Base-by-base conservation (phyloP, 345 rosid genomes). In the Salix viminalis region DNA sequence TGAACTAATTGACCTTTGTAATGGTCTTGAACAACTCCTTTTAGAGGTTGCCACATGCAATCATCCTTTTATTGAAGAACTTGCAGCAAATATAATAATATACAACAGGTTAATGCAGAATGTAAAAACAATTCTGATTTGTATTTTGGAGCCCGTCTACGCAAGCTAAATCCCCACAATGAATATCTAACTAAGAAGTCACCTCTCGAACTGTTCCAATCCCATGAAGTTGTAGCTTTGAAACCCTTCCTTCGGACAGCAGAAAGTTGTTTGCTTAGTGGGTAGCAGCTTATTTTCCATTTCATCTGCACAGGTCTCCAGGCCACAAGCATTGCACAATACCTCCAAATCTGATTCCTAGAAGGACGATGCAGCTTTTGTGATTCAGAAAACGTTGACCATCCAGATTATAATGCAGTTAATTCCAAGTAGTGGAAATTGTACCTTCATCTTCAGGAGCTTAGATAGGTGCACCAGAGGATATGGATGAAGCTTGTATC, bases 401-500 rank as follows among this genome's bases (percentile, higher is more conserved):
- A 67, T 7, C 37, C n/a, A 44, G 36, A 28, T 23, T n/a, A 36
- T 21, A 62, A 30, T 62, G 73, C 62, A 44, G 61, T 26, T 64
- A 72, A 39, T 62, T 54, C 26, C 50, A 62, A 19, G 61, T 9
- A 11, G 16, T 65, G 50, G 68, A 37, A 66, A 41, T 8, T 56
- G 46, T 84, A 91, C 97, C 94, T 87, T 84, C 97, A 95, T 90
- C 85, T 81, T 82, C 86, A 94, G 78, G 52, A 88, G 84, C 69
- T 83, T 84, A 32, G 99, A 92, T 72, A 94, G 69, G 36, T 76
- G 89, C 1, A 67, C 13, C 71, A 92, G 75, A 46, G 96, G 95
- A 86, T 90, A 95, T 1, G 99, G 99, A 79, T 95, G 97, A 84
- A 92, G 97, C 89, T 92, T 92, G 86, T 95, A 95, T 82, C 97